Conservation (phyloP, 495 filamentous ascomycete genomes). For the Extremus antarcticus region DNA sequence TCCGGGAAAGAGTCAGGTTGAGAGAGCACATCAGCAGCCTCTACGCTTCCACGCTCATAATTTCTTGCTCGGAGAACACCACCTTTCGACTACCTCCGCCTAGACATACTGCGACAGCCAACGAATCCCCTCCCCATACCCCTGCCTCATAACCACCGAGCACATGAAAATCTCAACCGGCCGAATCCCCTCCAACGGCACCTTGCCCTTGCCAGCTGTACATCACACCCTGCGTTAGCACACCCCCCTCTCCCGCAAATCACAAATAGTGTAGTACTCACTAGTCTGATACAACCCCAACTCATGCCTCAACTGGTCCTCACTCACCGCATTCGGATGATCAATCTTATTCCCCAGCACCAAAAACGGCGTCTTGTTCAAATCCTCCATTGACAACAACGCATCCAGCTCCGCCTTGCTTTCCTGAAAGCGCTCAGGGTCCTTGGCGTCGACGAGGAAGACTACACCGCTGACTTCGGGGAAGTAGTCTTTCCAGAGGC, state of each 20-base stretch:
- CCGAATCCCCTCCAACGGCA: constrained; percentile 84
- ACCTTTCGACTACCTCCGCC: background rate
- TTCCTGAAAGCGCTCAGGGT: constrained; percentile 84
- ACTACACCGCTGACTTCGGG: constrained; percentile 96
- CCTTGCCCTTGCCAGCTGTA: constrained; percentile 87
- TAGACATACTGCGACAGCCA: constrained; percentile 39
- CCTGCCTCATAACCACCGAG: constrained; percentile 95
- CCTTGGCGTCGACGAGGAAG: constrained; percentile 95
- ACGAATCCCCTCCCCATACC: constrained; percentile 68
- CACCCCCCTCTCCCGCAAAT: background rate
- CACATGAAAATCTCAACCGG: constrained; percentile 99
- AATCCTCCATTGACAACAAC: constrained; percentile 84
- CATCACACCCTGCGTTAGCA: background rate
- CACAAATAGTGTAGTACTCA: constrained; percentile 3
- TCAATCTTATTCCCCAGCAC: constrained; percentile 98
- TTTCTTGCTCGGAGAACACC: no score
- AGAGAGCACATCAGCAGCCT: no score
- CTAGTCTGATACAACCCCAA: constrained; percentile 82
- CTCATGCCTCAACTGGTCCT: constrained; percentile 85
- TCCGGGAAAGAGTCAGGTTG: no score
- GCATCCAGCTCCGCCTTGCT: constrained; percentile 94
- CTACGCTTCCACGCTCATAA: no score
- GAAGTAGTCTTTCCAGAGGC: constrained; percentile 95
- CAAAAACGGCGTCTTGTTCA: constrained; percentile 82
- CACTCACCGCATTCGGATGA: constrained; percentile 84